Evolutionary conservation across 495 filamentous ascomycete species (phyloP).

Genomic region (Melanomma pulvis-pyrius): DNA sequence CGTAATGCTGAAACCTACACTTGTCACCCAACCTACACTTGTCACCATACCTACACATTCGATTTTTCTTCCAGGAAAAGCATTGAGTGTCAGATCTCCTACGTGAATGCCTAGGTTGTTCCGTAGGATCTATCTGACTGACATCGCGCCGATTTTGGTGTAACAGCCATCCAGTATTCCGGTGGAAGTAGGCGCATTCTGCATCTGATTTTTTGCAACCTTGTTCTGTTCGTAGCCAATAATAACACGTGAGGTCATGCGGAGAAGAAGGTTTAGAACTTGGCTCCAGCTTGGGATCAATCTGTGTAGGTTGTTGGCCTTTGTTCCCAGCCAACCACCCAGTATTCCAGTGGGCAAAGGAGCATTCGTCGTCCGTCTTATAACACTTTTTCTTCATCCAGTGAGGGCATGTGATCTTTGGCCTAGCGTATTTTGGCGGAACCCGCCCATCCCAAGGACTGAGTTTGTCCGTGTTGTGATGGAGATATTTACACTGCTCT

Average conservation of each 20-base stretch:
- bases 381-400: slow-evolving; percentile 11
- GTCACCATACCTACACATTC: background rate
- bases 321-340: slow-evolving; percentile 7
- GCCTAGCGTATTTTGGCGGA: slow-evolving; percentile 19
- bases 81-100: background rate
- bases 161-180: slow-evolving; percentile 8
- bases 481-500: slow-evolving; percentile 29
- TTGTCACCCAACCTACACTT: slow-evolving; percentile 6
- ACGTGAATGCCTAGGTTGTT: background rate
- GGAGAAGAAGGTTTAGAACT: no score
- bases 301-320: background rate
- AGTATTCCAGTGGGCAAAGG: slow-evolving; percentile 24
- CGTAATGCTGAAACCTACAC: background rate
- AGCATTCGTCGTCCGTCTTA: slow-evolving; percentile 9
- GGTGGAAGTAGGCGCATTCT: slow-evolving; percentile 2
- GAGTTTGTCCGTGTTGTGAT: slow-evolving; percentile 11
- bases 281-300: background rate
- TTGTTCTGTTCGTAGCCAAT: background rate
- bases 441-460: slow-evolving; percentile 17
- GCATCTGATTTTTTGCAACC: slow-evolving; percentile 3
- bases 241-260: slow-evolving; percentile 19
- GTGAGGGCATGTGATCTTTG: slow-evolving; percentile 22
- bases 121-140: background rate
- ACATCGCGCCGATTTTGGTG: background rate
- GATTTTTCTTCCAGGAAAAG: slow-evolving; percentile 9